Percentiles rank a stretch among this genome's conserved stretches.
These are phyloP conservation scores for Podospora comata DNA, from an alignment of 495 filamentous ascomycete genomes.

Conservation along the genomic window DNA sequence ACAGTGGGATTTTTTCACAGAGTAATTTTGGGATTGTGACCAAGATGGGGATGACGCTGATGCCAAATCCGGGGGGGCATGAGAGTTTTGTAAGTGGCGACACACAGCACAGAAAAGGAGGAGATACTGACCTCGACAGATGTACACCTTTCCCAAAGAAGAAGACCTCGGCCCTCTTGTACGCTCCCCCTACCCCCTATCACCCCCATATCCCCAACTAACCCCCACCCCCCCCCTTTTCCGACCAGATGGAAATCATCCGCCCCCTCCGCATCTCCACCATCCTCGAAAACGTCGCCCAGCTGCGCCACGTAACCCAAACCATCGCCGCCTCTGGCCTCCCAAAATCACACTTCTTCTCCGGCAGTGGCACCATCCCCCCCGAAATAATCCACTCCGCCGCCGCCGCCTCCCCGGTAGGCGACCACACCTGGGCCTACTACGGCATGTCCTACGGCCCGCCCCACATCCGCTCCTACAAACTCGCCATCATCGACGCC, in stretches of 20 bases:
- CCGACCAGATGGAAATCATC: slow-evolving; percentile 43
- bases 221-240: background rate
- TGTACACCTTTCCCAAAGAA: slow-evolving; percentile 52
- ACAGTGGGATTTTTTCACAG: slow-evolving; percentile 56
- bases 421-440: slow-evolving; percentile 52
- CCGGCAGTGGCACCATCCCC: slow-evolving; percentile 40
- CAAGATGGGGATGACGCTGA: slow-evolving; percentile 56
- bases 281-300: slow-evolving; percentile 56
- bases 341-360: slow-evolving; percentile 45
- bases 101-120: background rate
- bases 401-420: slow-evolving; percentile 39
- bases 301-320: slow-evolving; percentile 53
- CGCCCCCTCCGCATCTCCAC: slow-evolving; percentile 48
- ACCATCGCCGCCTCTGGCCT: slow-evolving; percentile 43
- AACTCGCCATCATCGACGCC: slow-evolving; percentile 45
- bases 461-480: slow-evolving; percentile 39
- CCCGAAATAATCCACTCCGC: slow-evolving; percentile 36
- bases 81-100: slow-evolving; percentile 42
- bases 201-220: background rate
- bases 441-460: slow-evolving; percentile 56
- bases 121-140: slow-evolving; percentile 30
- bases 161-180: slow-evolving; percentile 48
- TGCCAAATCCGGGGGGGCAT: slow-evolving; percentile 52
- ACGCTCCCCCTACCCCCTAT: slow-evolving; percentile 9
- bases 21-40: slow-evolving; percentile 57